Evolutionary conservation across 1,284 basidiomycete species (phyloP).

Genomic region (Trichosporon coremiiforme): DNA sequence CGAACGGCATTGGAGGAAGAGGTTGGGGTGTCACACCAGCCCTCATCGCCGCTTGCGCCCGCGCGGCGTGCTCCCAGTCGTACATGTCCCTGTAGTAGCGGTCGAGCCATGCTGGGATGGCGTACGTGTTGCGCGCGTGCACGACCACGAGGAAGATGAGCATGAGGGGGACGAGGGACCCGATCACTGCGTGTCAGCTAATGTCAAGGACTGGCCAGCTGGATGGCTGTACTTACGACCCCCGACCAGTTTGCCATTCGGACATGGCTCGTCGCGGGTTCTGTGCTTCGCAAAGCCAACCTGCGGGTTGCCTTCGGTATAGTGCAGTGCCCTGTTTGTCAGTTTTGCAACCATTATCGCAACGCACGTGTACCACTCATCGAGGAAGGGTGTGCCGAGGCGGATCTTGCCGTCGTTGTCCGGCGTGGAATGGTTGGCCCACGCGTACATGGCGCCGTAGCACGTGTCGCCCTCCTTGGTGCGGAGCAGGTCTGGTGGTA

Average conservation of each 20-base stretch:
- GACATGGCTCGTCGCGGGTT: background rate
- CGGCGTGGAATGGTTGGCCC: conserved; percentile 45
- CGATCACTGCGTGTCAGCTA: conserved; percentile 40
- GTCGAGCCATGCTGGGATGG: conserved; percentile 23
- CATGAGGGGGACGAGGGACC: conserved; percentile 40
- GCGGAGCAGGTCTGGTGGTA: conserved; percentile 40
- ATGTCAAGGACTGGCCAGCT: background rate
- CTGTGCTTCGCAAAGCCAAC: conserved; percentile 46
- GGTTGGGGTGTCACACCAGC: background rate
- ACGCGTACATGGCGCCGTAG: conserved; percentile 48
- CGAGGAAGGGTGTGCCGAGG: conserved; percentile 52
- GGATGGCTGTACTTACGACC: conserved; percentile 34
- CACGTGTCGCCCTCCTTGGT: conserved; percentile 38
- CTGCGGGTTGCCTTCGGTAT: conserved; percentile 36
- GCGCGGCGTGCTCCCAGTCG: background rate
- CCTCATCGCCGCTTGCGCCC: background rate
- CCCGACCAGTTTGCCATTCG: conserved; percentile 11
- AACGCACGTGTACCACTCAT: conserved; percentile 52
- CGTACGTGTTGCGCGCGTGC: conserved; percentile 38
- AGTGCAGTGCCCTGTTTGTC: conserved; percentile 44
- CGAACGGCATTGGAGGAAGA: background rate
- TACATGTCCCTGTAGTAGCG: background rate
- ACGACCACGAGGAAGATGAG: conserved; percentile 42
- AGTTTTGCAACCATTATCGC: background rate
- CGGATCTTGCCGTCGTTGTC: conserved; percentile 46